Evolutionary conservation across 2,329 filamentous ascomycete genomes (phyloP).

Genomic region (Claviceps monticola): DNA sequence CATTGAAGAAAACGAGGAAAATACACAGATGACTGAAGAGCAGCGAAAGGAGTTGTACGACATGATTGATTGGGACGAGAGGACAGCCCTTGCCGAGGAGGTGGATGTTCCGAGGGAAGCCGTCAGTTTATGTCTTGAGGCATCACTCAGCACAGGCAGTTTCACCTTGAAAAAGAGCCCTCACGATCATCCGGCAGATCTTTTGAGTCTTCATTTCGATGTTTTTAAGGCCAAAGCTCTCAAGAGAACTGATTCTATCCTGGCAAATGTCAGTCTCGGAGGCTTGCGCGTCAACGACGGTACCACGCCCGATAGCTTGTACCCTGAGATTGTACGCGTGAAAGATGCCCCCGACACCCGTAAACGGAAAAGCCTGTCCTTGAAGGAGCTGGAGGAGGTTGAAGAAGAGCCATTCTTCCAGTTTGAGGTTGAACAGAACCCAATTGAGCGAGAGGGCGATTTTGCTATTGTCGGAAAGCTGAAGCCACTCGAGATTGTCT

Average conservation of each 20-base stretch:
- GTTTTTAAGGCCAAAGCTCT: conserved; percentile 83
- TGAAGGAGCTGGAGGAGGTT: conserved; percentile 37
- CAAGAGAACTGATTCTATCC: conserved; percentile 79
- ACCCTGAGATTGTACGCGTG: conserved; percentile 88
- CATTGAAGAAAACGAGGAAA: conserved; percentile 50
- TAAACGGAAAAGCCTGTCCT: conserved; percentile 33
- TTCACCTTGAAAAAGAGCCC: conserved; percentile 77
- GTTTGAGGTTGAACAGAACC: conserved; percentile 86
- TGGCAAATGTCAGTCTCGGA: conserved; percentile 79
- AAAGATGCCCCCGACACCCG: conserved; percentile 60
- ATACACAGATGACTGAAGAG: conserved; percentile 83
- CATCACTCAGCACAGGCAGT: conserved; percentile 86
- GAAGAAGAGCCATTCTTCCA: conserved; percentile 74
- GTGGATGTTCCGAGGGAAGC: conserved; percentile 85
- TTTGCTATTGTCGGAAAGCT: conserved; percentile 80
- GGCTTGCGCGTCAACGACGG: conserved; percentile 92
- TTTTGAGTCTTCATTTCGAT: conserved; percentile 87
- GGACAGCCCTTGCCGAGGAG: conserved; percentile 72
- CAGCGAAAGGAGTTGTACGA: conserved; percentile 94
- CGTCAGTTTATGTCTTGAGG: conserved; percentile 83
- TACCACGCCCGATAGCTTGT: conserved; percentile 80
- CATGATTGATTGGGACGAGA: conserved; percentile 97
- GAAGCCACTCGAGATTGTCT: conserved; percentile 92
- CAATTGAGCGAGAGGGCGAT: conserved; percentile 82
- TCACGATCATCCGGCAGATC: conserved; percentile 50